These are phyloP conservation scores for Taxillus chinensis DNA, from an alignment of 164 flowering plant species.

Conservation along the genomic window DNA sequence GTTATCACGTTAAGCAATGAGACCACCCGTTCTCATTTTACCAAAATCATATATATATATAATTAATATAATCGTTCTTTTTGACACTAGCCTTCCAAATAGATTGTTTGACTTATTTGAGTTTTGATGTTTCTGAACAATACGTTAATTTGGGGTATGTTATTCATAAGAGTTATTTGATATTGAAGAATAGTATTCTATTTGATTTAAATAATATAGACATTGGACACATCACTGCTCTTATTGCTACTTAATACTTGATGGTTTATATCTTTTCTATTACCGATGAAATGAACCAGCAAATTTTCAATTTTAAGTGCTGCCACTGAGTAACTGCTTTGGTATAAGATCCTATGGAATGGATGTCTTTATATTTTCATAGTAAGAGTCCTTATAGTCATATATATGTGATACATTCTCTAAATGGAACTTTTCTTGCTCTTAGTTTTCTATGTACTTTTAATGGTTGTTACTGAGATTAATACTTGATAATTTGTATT, in stretches of 20 bases:
- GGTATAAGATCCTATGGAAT: background rate
- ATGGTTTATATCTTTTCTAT: background rate
- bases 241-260: background rate
- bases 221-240: background rate
- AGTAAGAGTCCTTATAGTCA: background rate
- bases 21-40: too few species aligned
- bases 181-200: too few species aligned
- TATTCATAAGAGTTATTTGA: too few species aligned
- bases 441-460: slow-evolving; percentile 40
- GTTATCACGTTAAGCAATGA: too few species aligned
- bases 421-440: slow-evolving; percentile 4
- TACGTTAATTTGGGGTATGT: background rate
- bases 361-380: background rate
- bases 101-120: background rate
- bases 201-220: background rate
- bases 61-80: too few species aligned
- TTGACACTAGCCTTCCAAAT: background rate
- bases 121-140: background rate
- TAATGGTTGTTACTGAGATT: slow-evolving; percentile 57
- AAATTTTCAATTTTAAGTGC: background rate
- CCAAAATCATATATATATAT: too few species aligned
- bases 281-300: background rate
- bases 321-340: background rate
- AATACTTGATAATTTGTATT: too few species aligned
- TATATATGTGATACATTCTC: background rate